Evolutionary conservation across 2,329 filamentous ascomycete genomes (phyloP).

Genomic region (Phyllosticta citriasiana): DNA sequence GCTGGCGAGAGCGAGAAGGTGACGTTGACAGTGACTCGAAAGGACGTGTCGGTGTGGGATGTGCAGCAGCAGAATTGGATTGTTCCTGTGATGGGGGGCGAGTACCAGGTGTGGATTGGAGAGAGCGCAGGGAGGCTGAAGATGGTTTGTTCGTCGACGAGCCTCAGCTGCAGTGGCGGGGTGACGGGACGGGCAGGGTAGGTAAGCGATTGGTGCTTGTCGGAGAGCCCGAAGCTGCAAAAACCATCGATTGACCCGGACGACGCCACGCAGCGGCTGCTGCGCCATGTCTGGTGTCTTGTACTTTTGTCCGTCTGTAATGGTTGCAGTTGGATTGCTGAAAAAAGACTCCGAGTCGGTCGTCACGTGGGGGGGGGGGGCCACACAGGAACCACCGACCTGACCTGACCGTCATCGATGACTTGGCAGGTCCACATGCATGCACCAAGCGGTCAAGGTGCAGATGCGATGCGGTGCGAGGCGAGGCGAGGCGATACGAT

Average conservation of each 20-base stretch:
- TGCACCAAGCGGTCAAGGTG: not conserved
- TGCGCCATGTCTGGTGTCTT: not conserved
- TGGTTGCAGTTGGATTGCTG: not conserved
- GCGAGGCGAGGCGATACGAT: not conserved
- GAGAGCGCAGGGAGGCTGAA: slow-evolving; percentile 46
- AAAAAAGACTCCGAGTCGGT: not conserved
- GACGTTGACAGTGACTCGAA: slow-evolving; percentile 44
- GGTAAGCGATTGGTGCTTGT: not conserved
- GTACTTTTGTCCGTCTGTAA: not conserved
- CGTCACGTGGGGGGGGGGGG: not conserved
- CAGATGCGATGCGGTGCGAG: not conserved
- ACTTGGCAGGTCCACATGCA: not conserved
- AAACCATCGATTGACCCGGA: not conserved
- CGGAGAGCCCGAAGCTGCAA: not conserved
- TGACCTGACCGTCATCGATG: not conserved
- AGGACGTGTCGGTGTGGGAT: slow-evolving; percentile 59
- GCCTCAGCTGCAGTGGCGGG: slow-evolving; percentile 23
- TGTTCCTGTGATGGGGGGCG: slow-evolving; percentile 22
- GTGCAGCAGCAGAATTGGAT: slow-evolving; percentile 49
- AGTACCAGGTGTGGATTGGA: slow-evolving; percentile 46
- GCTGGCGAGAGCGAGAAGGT: slow-evolving; percentile 39
- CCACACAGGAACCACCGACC: no score
- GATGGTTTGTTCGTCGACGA: slow-evolving; percentile 38
- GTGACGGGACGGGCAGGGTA: slow-evolving; percentile 10
- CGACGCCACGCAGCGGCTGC: not conserved